Percentiles rank a stretch among this genome's conserved stretches.
Evolutionary conservation across 345 rosid species (phyloP).

Genomic region (Hibiscus trionum): DNA sequence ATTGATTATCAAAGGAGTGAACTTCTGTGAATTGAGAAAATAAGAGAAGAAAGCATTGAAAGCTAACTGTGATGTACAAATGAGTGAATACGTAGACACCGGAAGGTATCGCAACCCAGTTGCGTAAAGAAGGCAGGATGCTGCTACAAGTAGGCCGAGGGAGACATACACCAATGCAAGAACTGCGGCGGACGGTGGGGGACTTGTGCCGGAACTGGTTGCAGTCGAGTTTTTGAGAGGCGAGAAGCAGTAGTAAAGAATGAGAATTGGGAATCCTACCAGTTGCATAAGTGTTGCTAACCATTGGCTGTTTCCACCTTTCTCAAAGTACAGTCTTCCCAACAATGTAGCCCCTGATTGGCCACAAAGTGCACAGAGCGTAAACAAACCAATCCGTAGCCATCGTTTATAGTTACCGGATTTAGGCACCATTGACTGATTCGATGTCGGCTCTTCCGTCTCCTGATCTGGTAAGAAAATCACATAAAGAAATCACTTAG

Average conservation of each 20-base stretch:
- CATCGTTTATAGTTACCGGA: background rate
- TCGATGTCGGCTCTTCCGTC: constrained; percentile 5
- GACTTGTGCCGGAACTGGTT: background rate
- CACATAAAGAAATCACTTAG: background rate
- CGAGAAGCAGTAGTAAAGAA: constrained; percentile 36
- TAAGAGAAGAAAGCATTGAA: constrained; percentile 50
- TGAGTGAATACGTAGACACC: constrained; percentile 37
- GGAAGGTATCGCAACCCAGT: constrained; percentile 31
- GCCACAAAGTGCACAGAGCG: constrained; percentile 30
- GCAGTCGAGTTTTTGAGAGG: constrained; percentile 1
- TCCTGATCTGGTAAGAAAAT: constrained; percentile 13
- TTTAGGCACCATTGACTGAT: background rate
- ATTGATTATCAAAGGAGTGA: constrained; percentile 36
- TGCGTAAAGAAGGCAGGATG: constrained; percentile 11
- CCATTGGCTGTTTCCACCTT: constrained; percentile 52
- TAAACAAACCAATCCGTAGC: background rate
- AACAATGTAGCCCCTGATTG: constrained; percentile 33
- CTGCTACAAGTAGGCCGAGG: constrained; percentile 30
- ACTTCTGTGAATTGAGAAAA: constrained; percentile 38
- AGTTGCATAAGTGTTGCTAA: constrained; percentile 37
- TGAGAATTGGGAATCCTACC: constrained; percentile 42
- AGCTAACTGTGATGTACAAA: constrained; percentile 37
- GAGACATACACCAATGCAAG: constrained; percentile 18
- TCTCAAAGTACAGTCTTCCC: constrained; percentile 39
- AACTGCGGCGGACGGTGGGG: background rate